Conservation (phyloP, 352 stramenopile species). For the Phytopythium aichiense region DNA sequence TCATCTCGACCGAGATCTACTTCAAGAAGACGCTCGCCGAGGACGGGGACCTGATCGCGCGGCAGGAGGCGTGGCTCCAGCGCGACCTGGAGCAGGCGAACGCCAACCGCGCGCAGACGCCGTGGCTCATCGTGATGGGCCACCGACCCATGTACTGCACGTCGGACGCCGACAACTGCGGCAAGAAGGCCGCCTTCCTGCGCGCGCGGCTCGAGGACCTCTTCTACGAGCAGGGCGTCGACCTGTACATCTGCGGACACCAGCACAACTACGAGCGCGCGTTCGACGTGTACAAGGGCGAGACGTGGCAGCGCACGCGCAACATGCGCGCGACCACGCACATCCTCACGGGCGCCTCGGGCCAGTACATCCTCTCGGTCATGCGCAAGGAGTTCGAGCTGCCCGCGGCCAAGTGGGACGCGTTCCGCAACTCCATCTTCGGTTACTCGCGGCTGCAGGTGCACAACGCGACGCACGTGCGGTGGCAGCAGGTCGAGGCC, state of each 20-base stretch:
- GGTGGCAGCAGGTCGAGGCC: conserved; percentile 85
- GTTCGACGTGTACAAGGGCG: conserved; percentile 71
- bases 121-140: conserved; percentile 84
- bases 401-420: conserved; percentile 56
- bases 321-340: conserved; percentile 87
- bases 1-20: conserved; percentile 88
- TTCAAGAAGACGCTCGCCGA: conserved; percentile 64
- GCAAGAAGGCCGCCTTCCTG: conserved; percentile 54
- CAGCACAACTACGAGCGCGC: conserved; percentile 91
- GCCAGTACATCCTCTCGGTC: conserved; percentile 72
- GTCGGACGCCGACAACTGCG: conserved; percentile 69
- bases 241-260: conserved; percentile 88
- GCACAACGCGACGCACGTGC: conserved; percentile 85
- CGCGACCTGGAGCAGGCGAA: conserved; percentile 62
- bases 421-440: conserved; percentile 86
- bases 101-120: conserved; percentile 49
- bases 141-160: conserved; percentile 89
- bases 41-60: conserved; percentile 43
- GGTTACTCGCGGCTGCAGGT: conserved; percentile 84
- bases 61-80: conserved; percentile 65
- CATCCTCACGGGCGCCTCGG: conserved; percentile 87
- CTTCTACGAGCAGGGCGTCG: conserved; percentile 76
- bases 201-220: conserved; percentile 69
- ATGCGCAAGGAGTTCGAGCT: conserved; percentile 80
- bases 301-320: conserved; percentile 57